Evolutionary conservation across 75 land plant genomes (phyloP).

Genomic region (Cupressus sempervirens): DNA sequence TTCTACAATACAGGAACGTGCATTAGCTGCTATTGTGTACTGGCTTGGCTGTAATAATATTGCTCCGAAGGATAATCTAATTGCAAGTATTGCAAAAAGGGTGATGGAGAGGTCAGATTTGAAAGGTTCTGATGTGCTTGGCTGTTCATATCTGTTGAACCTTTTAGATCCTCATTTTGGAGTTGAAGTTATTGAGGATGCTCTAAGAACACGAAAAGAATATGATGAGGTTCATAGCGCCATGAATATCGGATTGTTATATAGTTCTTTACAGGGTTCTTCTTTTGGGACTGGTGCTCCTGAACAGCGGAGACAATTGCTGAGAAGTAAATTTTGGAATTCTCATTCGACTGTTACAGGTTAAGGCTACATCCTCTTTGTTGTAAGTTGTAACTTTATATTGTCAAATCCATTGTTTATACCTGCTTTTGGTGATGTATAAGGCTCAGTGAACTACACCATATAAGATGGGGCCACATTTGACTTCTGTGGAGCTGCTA

Average conservation of each 20-base stretch:
- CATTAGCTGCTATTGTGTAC: constrained; percentile 42
- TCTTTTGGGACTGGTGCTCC: constrained; percentile 35
- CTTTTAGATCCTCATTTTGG: constrained; percentile 65
- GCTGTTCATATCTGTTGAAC: constrained; percentile 73
- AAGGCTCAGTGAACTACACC: background rate
- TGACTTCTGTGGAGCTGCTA: background rate
- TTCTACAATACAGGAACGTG: constrained; percentile 27
- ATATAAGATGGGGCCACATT: background rate
- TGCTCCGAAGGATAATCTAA: constrained; percentile 63
- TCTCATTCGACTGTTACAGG: constrained; percentile 42
- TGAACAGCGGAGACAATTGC: constrained; percentile 47
- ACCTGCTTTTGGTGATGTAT: background rate
- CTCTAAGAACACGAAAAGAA: constrained; percentile 36
- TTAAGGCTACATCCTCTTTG: constrained; percentile 12
- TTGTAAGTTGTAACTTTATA: background rate
- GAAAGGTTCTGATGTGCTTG: constrained; percentile 49
- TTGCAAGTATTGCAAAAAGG: constrained; percentile 65
- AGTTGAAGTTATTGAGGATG: constrained; percentile 70
- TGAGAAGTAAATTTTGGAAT: constrained; percentile 37
- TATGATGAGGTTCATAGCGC: constrained; percentile 54
- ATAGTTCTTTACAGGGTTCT: constrained; percentile 53
- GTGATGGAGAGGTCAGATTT: constrained; percentile 44
- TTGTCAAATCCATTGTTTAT: background rate
- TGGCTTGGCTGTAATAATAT: constrained; percentile 63
- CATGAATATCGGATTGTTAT: constrained; percentile 66